Evolutionary conservation across 2,329 filamentous ascomycete genomes (phyloP).

Genomic region (Bipolaris gigantea): DNA sequence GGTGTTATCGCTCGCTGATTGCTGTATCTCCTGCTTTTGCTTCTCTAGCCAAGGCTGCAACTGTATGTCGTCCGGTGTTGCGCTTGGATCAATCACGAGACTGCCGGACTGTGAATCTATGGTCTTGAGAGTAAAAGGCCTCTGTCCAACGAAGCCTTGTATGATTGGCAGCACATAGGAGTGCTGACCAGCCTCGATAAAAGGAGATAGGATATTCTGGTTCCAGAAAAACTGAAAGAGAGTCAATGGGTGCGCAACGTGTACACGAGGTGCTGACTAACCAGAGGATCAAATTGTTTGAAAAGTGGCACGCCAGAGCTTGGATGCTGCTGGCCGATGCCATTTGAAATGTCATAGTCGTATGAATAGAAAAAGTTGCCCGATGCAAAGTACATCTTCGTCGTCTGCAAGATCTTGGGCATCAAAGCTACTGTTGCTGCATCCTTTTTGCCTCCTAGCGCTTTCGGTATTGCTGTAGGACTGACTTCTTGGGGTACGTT

Average conservation of each 20-base stretch:
- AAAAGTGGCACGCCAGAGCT: conserved; percentile 64
- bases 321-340: conserved; percentile 49
- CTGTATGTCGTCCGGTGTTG: conserved; percentile 41
- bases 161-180: conserved; percentile 77
- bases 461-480: conserved; percentile 42
- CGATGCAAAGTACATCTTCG: conserved; percentile 79
- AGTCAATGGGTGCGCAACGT: conserved; percentile 1
- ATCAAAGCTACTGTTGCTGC: conserved; percentile 55
- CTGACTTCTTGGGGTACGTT: conserved; percentile 26
- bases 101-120: conserved; percentile 42
- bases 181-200: conserved; percentile 73
- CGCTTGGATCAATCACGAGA: conserved; percentile 38
- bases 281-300: conserved; percentile 69
- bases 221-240: conserved; percentile 82
- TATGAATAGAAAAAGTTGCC: conserved; percentile 95
- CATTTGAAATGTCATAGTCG: conserved; percentile 85
- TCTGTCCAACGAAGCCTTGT: conserved; percentile 92
- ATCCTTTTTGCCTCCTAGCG: conserved; percentile 36
- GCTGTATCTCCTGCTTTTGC: conserved; percentile 30
- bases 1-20: conserved; percentile 13
- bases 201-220: conserved; percentile 69
- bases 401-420: conserved; percentile 81
- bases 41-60: conserved; percentile 39
- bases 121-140: conserved; percentile 71
- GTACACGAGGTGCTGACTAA: conserved; percentile 35